Percentiles rank a stretch among this genome's conserved stretches.
Evolutionary conservation across 805 yeast species (phyloP).

Genomic region (Wickerhamiella shivajii): DNA sequence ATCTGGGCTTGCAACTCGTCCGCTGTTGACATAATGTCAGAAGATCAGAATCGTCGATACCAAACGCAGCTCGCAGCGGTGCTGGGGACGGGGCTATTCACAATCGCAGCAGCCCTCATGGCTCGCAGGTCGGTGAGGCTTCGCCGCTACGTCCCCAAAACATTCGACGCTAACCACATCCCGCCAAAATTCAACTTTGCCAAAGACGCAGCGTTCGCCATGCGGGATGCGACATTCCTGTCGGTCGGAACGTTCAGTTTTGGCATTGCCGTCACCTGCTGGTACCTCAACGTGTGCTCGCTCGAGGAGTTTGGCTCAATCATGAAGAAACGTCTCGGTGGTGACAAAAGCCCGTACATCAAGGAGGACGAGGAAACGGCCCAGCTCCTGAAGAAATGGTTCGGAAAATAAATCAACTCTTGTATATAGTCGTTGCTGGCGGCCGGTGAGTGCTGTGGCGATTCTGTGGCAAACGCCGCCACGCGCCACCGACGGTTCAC

Average conservation of each 20-base stretch:
- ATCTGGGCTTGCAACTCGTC: slow-evolving; percentile 1
- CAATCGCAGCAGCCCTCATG: slow-evolving; percentile 55
- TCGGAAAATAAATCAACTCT: too few relatives aligned
- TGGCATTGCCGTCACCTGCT: slow-evolving; percentile 59
- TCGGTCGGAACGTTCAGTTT: slow-evolving; percentile 61
- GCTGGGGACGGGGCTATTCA: slow-evolving; percentile 55
- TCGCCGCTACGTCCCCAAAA: slow-evolving; percentile 58
- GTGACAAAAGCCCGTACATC: slow-evolving; percentile 27
- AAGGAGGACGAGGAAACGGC: slow-evolving; percentile 11
- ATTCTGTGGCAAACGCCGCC: too few relatives aligned
- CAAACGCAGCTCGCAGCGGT: slow-evolving; percentile 56
- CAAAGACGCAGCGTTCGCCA: slow-evolving; percentile 74
- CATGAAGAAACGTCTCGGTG: slow-evolving; percentile 54
- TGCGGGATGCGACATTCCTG: slow-evolving; percentile 62
- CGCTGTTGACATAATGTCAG: not conserved
- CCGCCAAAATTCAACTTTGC: slow-evolving; percentile 75
- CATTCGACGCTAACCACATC: slow-evolving; percentile 72
- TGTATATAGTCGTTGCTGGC: too few relatives aligned
- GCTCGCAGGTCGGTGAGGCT: slow-evolving; percentile 62
- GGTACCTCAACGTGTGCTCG: slow-evolving; percentile 62
- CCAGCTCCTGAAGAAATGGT: slow-evolving; percentile 4
- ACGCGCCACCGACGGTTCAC: too few relatives aligned
- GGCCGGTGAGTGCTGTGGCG: too few relatives aligned
- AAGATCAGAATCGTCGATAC: slow-evolving; percentile 30
- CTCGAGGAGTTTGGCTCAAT: slow-evolving; percentile 57